Base-by-base conservation (phyloP, 352 stramenopile species). In the Globisporangium sylvaticum region DNA sequence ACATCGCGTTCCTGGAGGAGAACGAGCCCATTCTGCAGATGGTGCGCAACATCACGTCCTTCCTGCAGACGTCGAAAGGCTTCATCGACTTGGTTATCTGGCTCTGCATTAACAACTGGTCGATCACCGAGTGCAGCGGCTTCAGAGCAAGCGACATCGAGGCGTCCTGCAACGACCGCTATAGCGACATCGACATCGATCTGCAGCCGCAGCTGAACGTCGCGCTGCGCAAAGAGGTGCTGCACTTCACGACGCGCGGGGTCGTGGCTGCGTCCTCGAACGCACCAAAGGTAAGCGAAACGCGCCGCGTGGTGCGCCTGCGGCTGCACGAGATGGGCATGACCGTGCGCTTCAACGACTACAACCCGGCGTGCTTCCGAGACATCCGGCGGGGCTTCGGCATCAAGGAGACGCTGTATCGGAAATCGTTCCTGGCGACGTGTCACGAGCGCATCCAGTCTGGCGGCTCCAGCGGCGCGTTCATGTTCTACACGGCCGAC, bases 401-500 rank as follows among this genome's bases (percentile, higher is more conserved):
- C 50, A 91, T 97, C 61, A 81, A 88, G 15, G 82, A 95, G 54
- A 79, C 74, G 0, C 61, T 81, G 25, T 96, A 96, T 71, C 58
- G 84, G 10, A 68, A 73, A 57, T 93, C 89, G 24, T 95, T 97
- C 53, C 83, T 8, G 88, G 59, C 89, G 65, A 81, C 83, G 7
- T 94, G 83, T 18, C 93, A 83, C 0, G 95, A 96, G 68, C 87
- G 88, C 20, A 96, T 87, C 58, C 68, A 92, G 84, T 89, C 0
- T 29, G 91, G 96, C 77, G 90, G 90, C 10, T 92, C 89, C n/a
- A 92, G 79, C 56, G 90, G 87, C 22, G 90, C 83, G 32, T 97
- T 97, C 70, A 95, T 97, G 83, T 97, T 97, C 69, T 96, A 92
- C 70, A 96, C 88, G 8, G 84, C 87, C 5, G 88, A 97, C 62